Evolutionary conservation across 192 early-diverging fungal species (phyloP).

Genomic region (Phlyctochytrium arcticum): DNA sequence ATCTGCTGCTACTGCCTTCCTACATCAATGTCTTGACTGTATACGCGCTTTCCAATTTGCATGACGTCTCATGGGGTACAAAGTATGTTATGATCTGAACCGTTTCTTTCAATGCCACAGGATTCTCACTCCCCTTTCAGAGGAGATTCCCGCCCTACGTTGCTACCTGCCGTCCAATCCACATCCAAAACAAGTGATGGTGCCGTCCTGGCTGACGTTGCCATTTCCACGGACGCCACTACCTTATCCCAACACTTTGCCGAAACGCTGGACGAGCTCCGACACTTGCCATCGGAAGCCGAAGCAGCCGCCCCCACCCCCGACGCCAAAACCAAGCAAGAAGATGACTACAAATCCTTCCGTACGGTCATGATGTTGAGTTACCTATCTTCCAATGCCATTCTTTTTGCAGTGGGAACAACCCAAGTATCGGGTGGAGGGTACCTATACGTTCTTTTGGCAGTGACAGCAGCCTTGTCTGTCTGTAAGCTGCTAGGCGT

Average conservation of each 20-base stretch:
- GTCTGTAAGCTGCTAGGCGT: conserved; percentile 30
- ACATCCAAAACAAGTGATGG: conserved; percentile 49
- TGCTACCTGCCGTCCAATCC: conserved; percentile 13
- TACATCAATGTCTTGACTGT: conserved; percentile 88
- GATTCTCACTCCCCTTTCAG: conserved; percentile 47
- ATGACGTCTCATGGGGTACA: conserved; percentile 95
- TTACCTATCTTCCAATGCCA: conserved; percentile 34
- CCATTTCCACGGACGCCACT: conserved; percentile 55
- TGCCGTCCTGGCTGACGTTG: conserved; percentile 57
- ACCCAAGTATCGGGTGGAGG: neutral
- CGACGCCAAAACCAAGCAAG: conserved; percentile 62
- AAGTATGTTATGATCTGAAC: conserved; percentile 38
- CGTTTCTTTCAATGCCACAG: neutral
- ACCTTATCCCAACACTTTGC: conserved; percentile 70
- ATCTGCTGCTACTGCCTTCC: conserved; percentile 61
- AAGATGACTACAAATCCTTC: conserved; percentile 73
- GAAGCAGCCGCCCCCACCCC: conserved; percentile 32
- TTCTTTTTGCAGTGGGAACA: conserved; percentile 19
- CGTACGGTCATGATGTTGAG: conserved; percentile 36
- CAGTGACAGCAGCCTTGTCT: conserved; percentile 8
- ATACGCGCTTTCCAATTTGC: conserved; percentile 80
- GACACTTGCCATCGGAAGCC: conserved; percentile 14
- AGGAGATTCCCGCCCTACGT: conserved; percentile 60
- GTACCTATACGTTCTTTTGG: conserved; percentile 21
- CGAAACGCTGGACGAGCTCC: conserved; percentile 56